Conservation (phyloP, 2,329 filamentous ascomycete genomes). For the Blastomyces emzantsi region DNA sequence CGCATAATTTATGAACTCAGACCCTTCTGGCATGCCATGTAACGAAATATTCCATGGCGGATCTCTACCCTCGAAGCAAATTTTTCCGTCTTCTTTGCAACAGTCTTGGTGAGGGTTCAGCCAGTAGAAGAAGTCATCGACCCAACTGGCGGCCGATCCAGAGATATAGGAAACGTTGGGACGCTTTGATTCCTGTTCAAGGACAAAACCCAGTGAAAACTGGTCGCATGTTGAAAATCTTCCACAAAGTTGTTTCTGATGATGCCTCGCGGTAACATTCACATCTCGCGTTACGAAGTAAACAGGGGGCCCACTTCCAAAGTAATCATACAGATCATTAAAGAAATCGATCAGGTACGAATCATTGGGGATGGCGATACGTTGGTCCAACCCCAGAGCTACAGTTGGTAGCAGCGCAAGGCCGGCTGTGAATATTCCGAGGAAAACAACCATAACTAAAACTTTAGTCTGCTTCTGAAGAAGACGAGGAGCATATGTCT, state of each 20-base stretch:
- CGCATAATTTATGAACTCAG: slow-evolving; percentile 84
- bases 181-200: slow-evolving; percentile 91
- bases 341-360: slow-evolving; percentile 96
- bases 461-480: slow-evolving; percentile 74
- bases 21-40: slow-evolving; percentile 80
- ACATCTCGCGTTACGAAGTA: slow-evolving; percentile 86
- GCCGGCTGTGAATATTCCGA: slow-evolving; percentile 77
- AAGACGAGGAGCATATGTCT: slow-evolving; percentile 73
- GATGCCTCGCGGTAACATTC: slow-evolving; percentile 63
- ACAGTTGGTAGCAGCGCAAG: slow-evolving; percentile 78
- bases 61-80: slow-evolving; percentile 69
- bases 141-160: slow-evolving; percentile 84
- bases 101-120: slow-evolving; percentile 77
- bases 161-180: slow-evolving; percentile 80
- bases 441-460: slow-evolving; percentile 66
- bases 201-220: slow-evolving; percentile 74
- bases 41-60: slow-evolving; percentile 87
- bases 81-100: slow-evolving; percentile 60
- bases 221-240: slow-evolving; percentile 82
- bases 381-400: slow-evolving; percentile 81
- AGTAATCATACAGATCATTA: slow-evolving; percentile 88
- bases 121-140: slow-evolving; percentile 96
- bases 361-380: slow-evolving; percentile 84
- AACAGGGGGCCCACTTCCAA: slow-evolving; percentile 83
- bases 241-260: slow-evolving; percentile 82